Evolutionary conservation across 1,139 yeast genomes (phyloP), one percentile per base, ranked within the genome.

Genomic region (Taphrina flavorubra): DNA sequence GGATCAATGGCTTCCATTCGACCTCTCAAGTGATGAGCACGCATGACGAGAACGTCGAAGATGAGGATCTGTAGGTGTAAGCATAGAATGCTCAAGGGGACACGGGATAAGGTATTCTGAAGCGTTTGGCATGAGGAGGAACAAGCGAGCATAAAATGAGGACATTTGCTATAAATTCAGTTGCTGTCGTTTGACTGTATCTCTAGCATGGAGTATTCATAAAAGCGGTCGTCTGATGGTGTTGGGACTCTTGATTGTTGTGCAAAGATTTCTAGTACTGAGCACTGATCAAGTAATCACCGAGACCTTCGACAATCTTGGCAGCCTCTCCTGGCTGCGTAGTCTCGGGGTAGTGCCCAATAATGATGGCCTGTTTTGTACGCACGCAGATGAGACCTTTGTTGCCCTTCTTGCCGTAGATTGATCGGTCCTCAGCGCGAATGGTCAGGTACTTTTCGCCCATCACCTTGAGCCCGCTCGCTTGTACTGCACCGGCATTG

Each of bases 251-350:
- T 25, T 25, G 31, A 25, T 25, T 4, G 4, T 25, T 25, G 31
- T 25, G 31, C 2, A 25, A 25, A 25, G 31, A 25, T 25, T 25
- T 25, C 39, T 44, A 92, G 79, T 90, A 92, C 71, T 91, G 90
- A 70, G 88, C 94, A 75, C 92, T 82, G 77, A 92, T 91, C 81
- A 94, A 85, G 78, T 94, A 92, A 78, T 92, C 98, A 58, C 97
- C 98, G 81, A 94, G 85, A 78, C 91, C 92, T 79, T 94, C 99
- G 69, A 92, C 97, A 73, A 92, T 88, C 75, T 89, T 86, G 72
- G 97, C 89, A 70, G 99, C 99, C 77, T 90, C 97, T 74, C 97
- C 97, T 42, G 98, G 92, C 78, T 88, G 95, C 65, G 90, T 87
- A 70, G 91, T 91, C 20, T 87, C 85, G 14, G 97, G 97, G 78